Evolutionary conservation across 176 grass and related monocot species (phyloP).

Genomic region (Chrysopogon serrulatus): DNA sequence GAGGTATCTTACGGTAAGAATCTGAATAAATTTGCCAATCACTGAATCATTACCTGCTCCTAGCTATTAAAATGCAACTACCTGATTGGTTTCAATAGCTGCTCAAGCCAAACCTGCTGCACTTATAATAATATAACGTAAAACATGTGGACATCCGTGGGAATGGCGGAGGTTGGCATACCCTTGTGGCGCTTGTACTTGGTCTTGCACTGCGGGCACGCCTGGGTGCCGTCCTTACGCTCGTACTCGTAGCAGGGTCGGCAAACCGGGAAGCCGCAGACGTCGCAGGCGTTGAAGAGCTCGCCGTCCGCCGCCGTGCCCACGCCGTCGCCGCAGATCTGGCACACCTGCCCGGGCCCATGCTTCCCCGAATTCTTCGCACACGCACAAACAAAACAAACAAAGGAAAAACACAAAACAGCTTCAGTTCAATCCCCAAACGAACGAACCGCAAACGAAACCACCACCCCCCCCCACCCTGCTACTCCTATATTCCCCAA

Average conservation of each 20-base stretch:
- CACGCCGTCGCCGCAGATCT: constrained; percentile 94
- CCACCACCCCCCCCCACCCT: no score
- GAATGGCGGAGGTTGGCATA: constrained; percentile 10
- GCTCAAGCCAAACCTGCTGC: neutral
- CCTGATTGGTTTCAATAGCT: neutral
- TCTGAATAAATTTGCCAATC: neutral
- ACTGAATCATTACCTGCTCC: neutral
- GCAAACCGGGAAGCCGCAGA: constrained; percentile 84
- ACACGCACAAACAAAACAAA: neutral
- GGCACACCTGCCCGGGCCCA: constrained; percentile 55
- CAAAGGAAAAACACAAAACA: neutral
- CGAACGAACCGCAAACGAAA: neutral
- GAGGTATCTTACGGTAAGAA: neutral
- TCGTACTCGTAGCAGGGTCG: constrained; percentile 95
- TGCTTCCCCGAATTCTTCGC: constrained; percentile 58
- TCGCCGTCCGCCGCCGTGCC: constrained; percentile 68
- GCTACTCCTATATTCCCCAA: neutral
- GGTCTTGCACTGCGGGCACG: constrained; percentile 96
- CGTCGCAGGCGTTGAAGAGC: constrained; percentile 82
- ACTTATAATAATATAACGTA: neutral
- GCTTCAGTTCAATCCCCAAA: neutral
- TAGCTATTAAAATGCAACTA: neutral
- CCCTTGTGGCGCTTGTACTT: constrained; percentile 95
- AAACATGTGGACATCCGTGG: neutral
- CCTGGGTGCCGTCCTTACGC: constrained; percentile 73